Conservation (phyloP, 1,284 basidiomycete genomes). For the Rhodotorula sp. region DNA sequence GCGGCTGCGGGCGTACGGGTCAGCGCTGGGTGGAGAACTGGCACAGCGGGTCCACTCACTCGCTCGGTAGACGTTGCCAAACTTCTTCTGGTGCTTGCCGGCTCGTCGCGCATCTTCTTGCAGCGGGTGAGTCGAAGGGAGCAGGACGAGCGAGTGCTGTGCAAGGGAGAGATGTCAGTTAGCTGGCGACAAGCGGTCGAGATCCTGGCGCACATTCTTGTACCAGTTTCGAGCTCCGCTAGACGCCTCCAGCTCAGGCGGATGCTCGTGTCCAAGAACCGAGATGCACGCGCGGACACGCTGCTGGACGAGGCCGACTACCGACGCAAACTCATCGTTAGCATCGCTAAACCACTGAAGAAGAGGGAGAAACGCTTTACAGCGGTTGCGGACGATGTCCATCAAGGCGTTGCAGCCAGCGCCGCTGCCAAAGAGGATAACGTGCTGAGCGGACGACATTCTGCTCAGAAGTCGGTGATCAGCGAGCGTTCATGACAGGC, state of each 20-base stretch:
- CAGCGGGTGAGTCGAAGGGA: slow-evolving; percentile 34
- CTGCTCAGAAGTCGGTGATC: neutral
- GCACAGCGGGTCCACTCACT: slow-evolving; percentile 17
- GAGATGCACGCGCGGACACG: slow-evolving; percentile 32
- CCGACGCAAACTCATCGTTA: neutral
- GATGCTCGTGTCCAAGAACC: slow-evolving; percentile 37
- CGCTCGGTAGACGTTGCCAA: slow-evolving; percentile 34
- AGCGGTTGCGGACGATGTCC: slow-evolving; percentile 66
- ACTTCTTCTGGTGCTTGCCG: slow-evolving; percentile 40
- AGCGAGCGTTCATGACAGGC: slow-evolving; percentile 13
- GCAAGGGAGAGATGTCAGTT: neutral
- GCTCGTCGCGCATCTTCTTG: slow-evolving; percentile 37
- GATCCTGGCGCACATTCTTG: slow-evolving; percentile 23
- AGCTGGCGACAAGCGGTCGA: no score
- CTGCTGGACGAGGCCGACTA: neutral
- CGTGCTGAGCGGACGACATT: slow-evolving; percentile 56
- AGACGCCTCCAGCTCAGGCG: slow-evolving; percentile 28
- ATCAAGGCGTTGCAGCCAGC: slow-evolving; percentile 73
- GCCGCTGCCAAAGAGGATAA: slow-evolving; percentile 84
- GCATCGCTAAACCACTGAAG: neutral
- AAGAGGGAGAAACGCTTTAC: slow-evolving; percentile 53
- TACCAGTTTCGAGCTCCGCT: slow-evolving; percentile 35
- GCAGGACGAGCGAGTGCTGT: slow-evolving; percentile 38
- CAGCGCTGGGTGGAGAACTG: no score
- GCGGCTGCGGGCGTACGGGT: slow-evolving; percentile 6